Percentiles rank a stretch among this genome's conserved stretches.
phyloP scores from a whole-genome alignment of 2,329 filamentous ascomycete genomes.

The Colletotrichum limetticola region DNA sequence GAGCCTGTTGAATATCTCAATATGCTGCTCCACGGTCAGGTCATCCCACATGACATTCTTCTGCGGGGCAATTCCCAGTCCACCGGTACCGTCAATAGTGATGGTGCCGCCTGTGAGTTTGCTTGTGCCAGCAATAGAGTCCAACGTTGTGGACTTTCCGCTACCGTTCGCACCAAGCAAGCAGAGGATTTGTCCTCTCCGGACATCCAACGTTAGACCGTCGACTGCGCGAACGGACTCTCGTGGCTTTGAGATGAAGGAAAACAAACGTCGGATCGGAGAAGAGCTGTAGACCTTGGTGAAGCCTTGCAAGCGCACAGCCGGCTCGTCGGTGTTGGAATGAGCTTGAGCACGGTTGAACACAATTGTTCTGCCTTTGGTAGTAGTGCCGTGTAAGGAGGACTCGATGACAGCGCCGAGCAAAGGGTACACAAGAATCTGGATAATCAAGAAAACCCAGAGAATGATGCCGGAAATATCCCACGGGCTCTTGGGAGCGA shows the following conservation, averaged over 20 bases:
- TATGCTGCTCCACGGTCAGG: conserved; percentile 86
- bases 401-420: conserved; percentile 81
- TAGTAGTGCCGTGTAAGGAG: conserved; percentile 79
- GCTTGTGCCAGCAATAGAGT: conserved; percentile 86
- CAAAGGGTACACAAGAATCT: conserved; percentile 81
- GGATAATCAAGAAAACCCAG: conserved; percentile 81
- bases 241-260: conserved; percentile 58
- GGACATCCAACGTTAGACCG: conserved; percentile 75
- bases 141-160: conserved; percentile 90
- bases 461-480: conserved; percentile 78
- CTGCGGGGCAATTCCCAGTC: conserved; percentile 88
- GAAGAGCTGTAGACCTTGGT: conserved; percentile 82
- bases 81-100: conserved; percentile 79
- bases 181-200: conserved; percentile 85
- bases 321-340: conserved; percentile 51
- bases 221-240: conserved; percentile 84
- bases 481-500: conserved; percentile 74
- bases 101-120: conserved; percentile 82
- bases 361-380: conserved; percentile 66
- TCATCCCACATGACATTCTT: conserved; percentile 96
- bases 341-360: conserved; percentile 41
- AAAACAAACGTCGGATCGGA: conserved; percentile 65
- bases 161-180: conserved; percentile 90
- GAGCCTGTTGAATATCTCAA: conserved; percentile 83
- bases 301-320: conserved; percentile 78